These are phyloP conservation scores for Aspergillus avenaceus DNA, from an alignment of 495 filamentous ascomycete species.

Conservation along the genomic window DNA sequence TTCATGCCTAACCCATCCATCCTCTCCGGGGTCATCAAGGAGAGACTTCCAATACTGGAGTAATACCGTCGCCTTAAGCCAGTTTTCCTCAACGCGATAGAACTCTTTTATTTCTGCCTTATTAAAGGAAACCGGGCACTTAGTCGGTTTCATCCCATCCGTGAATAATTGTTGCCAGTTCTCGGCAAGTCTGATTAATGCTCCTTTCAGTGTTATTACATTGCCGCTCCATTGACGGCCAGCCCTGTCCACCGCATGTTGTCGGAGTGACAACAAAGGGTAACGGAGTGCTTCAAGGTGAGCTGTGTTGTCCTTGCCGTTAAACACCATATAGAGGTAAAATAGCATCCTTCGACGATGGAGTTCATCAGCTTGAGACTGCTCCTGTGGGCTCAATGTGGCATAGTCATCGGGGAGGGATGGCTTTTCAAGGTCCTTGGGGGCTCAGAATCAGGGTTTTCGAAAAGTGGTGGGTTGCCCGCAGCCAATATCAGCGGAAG, in stretches of 20 bases:
- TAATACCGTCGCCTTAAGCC: conserved; percentile 5
- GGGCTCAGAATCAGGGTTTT: conserved; percentile 18
- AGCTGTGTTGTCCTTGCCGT: conserved; percentile 9
- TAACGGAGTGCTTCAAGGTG: conserved; percentile 9
- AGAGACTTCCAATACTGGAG: conserved; percentile 15
- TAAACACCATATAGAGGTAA: conserved; percentile 16
- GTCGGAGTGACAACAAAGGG: conserved; percentile 4
- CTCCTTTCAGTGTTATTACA: conserved; percentile 7
- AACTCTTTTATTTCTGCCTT: conserved; percentile 8
- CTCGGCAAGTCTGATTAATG: conserved; percentile 7
- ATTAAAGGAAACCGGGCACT: conserved; percentile 11
- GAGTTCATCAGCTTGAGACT: conserved; percentile 16
- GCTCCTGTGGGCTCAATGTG: conserved; percentile 12
- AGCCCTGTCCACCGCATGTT: conserved; percentile 7
- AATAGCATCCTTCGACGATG: conserved; percentile 20
- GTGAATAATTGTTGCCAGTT: conserved; percentile 8
- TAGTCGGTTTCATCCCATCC: background rate
- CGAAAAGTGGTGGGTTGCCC: conserved; percentile 17
- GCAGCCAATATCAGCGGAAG: conserved; percentile 18
- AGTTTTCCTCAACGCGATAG: conserved; percentile 7
- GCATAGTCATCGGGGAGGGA: conserved; percentile 12
- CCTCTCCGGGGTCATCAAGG: conserved; percentile 10
- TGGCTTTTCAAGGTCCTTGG: conserved; percentile 11
- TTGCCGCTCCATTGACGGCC: conserved; percentile 13
- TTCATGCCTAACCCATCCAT: conserved; percentile 18